These are phyloP conservation scores for Trichoderma koningiopsis DNA, from an alignment of 2,329 filamentous ascomycete genomes.

Conservation along the genomic window DNA sequence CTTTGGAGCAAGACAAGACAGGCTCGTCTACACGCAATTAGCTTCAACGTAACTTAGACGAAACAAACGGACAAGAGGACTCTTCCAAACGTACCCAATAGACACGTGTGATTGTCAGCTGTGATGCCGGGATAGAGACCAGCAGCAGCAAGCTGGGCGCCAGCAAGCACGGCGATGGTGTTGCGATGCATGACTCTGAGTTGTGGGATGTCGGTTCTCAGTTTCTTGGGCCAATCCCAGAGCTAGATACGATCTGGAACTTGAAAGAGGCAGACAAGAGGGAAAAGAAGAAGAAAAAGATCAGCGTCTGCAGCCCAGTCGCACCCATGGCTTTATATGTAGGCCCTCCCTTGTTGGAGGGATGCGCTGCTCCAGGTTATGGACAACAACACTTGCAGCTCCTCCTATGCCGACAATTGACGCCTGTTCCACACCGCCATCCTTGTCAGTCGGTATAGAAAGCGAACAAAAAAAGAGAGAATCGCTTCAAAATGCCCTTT, in stretches of 20 bases:
- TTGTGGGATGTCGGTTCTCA: background rate
- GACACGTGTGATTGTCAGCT: slow-evolving; percentile 59
- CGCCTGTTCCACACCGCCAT: background rate
- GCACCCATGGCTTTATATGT: slow-evolving; percentile 6
- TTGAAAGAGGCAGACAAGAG: background rate
- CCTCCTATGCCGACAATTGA: background rate
- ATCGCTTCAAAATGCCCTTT: background rate
- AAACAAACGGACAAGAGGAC: background rate
- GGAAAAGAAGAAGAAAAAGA: background rate
- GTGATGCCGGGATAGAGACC: slow-evolving; percentile 49
- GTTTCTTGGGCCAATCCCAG: background rate
- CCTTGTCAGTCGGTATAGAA: background rate
- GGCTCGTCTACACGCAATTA: slow-evolving; percentile 26
- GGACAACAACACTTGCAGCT: background rate
- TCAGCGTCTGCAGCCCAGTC: background rate
- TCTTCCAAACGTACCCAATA: slow-evolving; percentile 42
- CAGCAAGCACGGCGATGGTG: slow-evolving; percentile 31
- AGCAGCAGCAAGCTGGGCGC: slow-evolving; percentile 39
- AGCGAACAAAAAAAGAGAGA: background rate
- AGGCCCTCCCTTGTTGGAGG: background rate
- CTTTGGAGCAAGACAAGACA: slow-evolving; percentile 51
- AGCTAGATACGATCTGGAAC: background rate
- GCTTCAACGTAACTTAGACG: background rate
- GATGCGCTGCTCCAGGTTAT: background rate
- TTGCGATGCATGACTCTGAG: slow-evolving; percentile 33